Base-by-base conservation (phyloP, 2,329 filamentous ascomycete species). In the Fusarium solani-melongenae region DNA sequence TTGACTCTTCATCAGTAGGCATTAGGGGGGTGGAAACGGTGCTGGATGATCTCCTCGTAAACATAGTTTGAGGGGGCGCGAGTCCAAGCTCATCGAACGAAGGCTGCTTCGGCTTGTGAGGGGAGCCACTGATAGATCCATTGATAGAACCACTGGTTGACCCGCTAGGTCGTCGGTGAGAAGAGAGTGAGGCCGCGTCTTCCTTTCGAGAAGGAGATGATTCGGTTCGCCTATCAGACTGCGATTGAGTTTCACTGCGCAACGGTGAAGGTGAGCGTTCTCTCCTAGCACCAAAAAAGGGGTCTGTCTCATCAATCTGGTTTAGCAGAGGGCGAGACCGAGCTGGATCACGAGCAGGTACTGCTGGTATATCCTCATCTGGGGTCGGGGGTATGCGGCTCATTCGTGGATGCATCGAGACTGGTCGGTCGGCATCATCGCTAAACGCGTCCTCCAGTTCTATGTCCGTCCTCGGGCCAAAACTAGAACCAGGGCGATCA, bases 321-420 rank as follows among this genome's bases (percentile, higher is more conserved):
- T 82, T 82, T 55, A 84, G 67, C 24, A 79, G 79, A 2, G 62
- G 27, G 29, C 86, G 83, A 44, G 84, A 85, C 29, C 85, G 84
- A 29, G 82, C 76, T 12, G 79, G 78, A 17, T 86, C 84, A 31
- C 82, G 76, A 22, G 83, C 84, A 34, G 83, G 84, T 41, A 84
- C 83, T 44, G 84, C 78, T 12, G 90, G 88, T 33, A 88, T 76
- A 12, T 80, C 79, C 22, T 86, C 82, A 60, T 88, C 86, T 2
- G 86, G 85, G 0, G 86, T 88, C 3, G 86, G 85, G 12, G 87
- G 87, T 61, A 90, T 86, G 27, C 88, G 88, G 79, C 93, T 94
- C 85, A 95, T 89, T 31, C 91, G 89, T 27, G 93, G 93, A 76
- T 95, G 92, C 86, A 94, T 91, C 5, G 93, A 95, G 70, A 89